phyloP scores from a whole-genome alignment of 768 basidiomycete species.

The Hericium coralloides region DNA sequence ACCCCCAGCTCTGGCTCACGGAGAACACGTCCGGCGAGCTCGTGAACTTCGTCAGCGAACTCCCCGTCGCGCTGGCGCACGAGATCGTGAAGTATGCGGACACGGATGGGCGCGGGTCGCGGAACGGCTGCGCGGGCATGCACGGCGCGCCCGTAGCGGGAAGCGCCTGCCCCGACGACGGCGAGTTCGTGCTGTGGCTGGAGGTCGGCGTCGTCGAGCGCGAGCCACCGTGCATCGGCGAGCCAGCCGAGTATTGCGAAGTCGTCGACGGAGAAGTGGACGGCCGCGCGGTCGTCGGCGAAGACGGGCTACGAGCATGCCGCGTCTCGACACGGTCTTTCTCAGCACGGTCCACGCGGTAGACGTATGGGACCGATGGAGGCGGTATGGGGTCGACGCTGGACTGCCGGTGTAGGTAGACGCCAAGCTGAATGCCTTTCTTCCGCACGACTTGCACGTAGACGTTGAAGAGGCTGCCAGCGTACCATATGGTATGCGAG shows the following conservation, averaged over 20 bases:
- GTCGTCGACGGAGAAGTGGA: not conserved
- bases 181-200: conserved; percentile 12
- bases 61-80: conserved; percentile 74
- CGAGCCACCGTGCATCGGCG: conserved; percentile 8
- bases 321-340: not conserved
- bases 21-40: conserved; percentile 83
- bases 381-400: conserved; percentile 72
- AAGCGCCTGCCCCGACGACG: conserved; percentile 9
- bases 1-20: conserved; percentile 88
- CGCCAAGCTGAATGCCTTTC: conserved; percentile 67
- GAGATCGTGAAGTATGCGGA: conserved; percentile 79
- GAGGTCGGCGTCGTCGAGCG: conserved; percentile 9
- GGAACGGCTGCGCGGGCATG: conserved; percentile 58
- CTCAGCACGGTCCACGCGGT: not conserved
- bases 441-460: conserved; percentile 85
- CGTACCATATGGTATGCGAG: conserved; percentile 85
- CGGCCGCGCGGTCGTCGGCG: not conserved
- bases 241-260: conserved; percentile 8
- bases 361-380: conserved; percentile 42
- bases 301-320: conserved; percentile 1
- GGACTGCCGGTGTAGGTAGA: conserved; percentile 84
- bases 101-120: conserved; percentile 63
- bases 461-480: conserved; percentile 80
- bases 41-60: conserved; percentile 74
- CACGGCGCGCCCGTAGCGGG: conserved; percentile 37